A percentile compares a stretch with the other conserved stretches of the same genome.
Evolutionary conservation across 225 moss, liverwort and hornwort species (phyloP).

Genomic region (Marchantia paleacea): DNA sequence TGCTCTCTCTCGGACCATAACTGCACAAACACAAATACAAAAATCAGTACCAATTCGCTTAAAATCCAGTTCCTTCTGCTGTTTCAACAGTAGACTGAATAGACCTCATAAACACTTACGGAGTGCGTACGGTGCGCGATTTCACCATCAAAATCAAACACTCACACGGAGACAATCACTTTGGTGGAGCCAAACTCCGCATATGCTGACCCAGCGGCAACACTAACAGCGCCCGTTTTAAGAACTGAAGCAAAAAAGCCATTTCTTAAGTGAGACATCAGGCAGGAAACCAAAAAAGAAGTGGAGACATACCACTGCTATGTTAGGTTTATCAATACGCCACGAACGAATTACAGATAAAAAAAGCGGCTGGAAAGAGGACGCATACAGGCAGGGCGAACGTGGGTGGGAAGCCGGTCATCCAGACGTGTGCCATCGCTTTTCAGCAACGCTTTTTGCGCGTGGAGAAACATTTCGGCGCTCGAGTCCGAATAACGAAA

Average conservation of each 20-base stretch:
- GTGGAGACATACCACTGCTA: neutral
- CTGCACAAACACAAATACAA: constrained; percentile 13
- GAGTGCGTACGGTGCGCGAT: neutral
- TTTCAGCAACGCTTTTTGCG: constrained; percentile 39
- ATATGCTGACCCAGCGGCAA: constrained; percentile 88
- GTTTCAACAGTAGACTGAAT: neutral
- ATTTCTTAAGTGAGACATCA: neutral
- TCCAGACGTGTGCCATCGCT: constrained; percentile 55
- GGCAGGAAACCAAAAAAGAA: neutral
- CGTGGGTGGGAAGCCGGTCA: constrained; percentile 55
- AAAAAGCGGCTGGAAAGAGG: neutral
- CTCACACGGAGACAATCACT: constrained; percentile 90
- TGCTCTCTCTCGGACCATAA: constrained; percentile 87
- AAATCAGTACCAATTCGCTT: neutral
- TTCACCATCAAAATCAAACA: neutral
- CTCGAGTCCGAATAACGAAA: neutral
- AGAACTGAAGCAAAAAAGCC: constrained; percentile 34
- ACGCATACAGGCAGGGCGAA: constrained; percentile 52
- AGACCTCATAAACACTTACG: neutral
- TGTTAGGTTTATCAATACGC: neutral
- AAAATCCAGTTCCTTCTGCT: neutral
- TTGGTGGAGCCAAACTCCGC: constrained; percentile 87
- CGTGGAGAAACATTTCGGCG: constrained; percentile 23
- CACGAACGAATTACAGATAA: neutral
- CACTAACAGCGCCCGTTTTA: constrained; percentile 72